A percentile compares a stretch with the other conserved stretches of the same genome.
These are phyloP conservation scores for Metschnikowia lachancei DNA, from an alignment of 805 yeast species.

Conservation along the genomic window DNA sequence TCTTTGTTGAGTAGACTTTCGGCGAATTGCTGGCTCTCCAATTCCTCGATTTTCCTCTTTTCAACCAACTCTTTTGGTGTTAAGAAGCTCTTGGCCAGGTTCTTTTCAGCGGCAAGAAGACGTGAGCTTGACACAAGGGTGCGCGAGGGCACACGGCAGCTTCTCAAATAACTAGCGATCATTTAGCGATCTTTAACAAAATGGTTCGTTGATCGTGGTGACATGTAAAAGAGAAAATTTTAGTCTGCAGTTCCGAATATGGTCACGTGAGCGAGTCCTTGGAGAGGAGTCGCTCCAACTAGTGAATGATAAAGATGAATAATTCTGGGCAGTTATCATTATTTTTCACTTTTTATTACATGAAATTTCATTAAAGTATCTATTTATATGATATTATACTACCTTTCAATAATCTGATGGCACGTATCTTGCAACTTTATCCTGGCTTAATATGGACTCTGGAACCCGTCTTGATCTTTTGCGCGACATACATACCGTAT, in stretches of 20 bases:
- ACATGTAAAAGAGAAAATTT: constrained; percentile 1
- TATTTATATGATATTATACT: too few species aligned
- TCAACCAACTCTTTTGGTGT: constrained; percentile 35
- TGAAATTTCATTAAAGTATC: too few species aligned
- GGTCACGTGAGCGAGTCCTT: constrained; percentile 7
- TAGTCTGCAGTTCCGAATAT: constrained; percentile 7
- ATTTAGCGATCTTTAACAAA: not conserved
- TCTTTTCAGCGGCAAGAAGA: not conserved
- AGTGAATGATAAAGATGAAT: not conserved
- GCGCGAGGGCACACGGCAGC: constrained; percentile 7
- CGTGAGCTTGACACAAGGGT: constrained; percentile 9
- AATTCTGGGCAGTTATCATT: not conserved
- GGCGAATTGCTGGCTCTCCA: constrained; percentile 28
- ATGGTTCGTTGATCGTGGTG: not conserved
- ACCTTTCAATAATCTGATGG: too few species aligned
- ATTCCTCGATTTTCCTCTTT: constrained; percentile 24
- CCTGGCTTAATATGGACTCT: not conserved
- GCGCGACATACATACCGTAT: constrained; percentile 3
- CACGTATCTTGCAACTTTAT: not conserved
- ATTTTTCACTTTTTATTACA: too few species aligned
- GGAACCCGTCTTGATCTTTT: not conserved
- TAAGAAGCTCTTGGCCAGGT: constrained; percentile 17
- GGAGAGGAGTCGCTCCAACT: not conserved
- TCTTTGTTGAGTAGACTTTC: constrained; percentile 28
- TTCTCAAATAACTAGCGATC: constrained; percentile 9